phyloP scores from a whole-genome alignment of 352 stramenopile genomes.

The Hyaloperonospora brassicae region DNA sequence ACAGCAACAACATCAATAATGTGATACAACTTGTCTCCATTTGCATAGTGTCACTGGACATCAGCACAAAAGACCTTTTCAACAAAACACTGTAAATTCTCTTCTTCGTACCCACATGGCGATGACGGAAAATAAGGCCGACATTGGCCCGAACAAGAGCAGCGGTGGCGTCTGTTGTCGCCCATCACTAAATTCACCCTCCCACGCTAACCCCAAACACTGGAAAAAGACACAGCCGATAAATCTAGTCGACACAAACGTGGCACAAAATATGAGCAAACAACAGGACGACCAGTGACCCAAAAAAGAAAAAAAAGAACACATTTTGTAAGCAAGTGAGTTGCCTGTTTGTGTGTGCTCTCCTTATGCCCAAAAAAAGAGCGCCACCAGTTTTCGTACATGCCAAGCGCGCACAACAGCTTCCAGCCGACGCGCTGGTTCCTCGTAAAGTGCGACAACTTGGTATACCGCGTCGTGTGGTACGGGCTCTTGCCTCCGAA shows the following conservation, averaged over 20 bases:
- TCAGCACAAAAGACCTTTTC: neutral
- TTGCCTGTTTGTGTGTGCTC: too few relatives aligned
- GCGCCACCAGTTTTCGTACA: conserved; percentile 25
- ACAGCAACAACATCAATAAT: neutral
- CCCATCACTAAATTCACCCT: conserved; percentile 35
- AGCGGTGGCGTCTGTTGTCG: conserved; percentile 46
- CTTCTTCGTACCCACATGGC: conserved; percentile 39
- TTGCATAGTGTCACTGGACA: too few relatives aligned
- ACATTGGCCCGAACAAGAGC: conserved; percentile 35
- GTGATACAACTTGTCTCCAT: neutral
- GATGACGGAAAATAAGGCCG: conserved; percentile 42
- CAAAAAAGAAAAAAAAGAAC: neutral
- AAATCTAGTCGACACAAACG: conserved; percentile 28
- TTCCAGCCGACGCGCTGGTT: conserved; percentile 58
- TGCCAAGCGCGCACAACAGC: conserved; percentile 37
- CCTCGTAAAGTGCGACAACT: conserved; percentile 36
- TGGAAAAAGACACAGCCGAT: conserved; percentile 45
- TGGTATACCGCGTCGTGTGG: conserved; percentile 38
- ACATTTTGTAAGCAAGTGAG: neutral
- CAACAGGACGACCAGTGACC: neutral
- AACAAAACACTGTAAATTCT: neutral
- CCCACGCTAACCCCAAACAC: conserved; percentile 39
- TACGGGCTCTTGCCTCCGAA: conserved; percentile 58
- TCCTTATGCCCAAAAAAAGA: neutral
- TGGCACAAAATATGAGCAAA: too few relatives aligned